These are phyloP conservation scores for Waltiozyma solani DNA, from an alignment of 1,139 yeast genomes.

Conservation along the genomic window DNA sequence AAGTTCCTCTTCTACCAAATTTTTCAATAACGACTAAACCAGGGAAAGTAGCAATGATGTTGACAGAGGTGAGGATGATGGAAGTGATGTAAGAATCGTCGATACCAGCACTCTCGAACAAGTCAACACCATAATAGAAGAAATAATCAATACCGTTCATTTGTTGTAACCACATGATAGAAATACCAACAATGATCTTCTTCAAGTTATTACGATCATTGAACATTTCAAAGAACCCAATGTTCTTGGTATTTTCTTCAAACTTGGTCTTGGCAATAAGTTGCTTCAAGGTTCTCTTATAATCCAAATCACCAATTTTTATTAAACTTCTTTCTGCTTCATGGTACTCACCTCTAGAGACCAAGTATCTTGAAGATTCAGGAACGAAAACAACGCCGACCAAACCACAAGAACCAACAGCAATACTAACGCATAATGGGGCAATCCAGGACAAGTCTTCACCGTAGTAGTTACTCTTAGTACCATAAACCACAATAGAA, in stretches of 20 bases:
- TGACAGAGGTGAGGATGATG: slow-evolving; percentile 41
- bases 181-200: slow-evolving; percentile 34
- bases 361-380: slow-evolving; percentile 35
- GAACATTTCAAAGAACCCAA: slow-evolving; percentile 28
- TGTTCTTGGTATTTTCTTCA: slow-evolving; percentile 35
- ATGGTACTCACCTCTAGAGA: slow-evolving; percentile 42
- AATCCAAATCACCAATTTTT: slow-evolving; percentile 34
- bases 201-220: slow-evolving; percentile 29
- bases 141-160: slow-evolving; percentile 39
- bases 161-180: slow-evolving; percentile 38
- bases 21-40: slow-evolving; percentile 36
- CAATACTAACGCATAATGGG: slow-evolving; percentile 29
- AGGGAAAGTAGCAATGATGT: slow-evolving; percentile 37
- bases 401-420: slow-evolving; percentile 24
- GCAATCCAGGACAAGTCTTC: slow-evolving; percentile 47
- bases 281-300: slow-evolving; percentile 50
- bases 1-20: slow-evolving; percentile 33
- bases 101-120: slow-evolving; percentile 34
- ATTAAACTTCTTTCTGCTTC: slow-evolving; percentile 36
- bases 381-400: slow-evolving; percentile 52
- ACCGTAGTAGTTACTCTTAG: slow-evolving; percentile 38
- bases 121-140: slow-evolving; percentile 35
- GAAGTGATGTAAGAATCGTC: slow-evolving; percentile 22
- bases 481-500: slow-evolving; percentile 52
- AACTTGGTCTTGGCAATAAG: slow-evolving; percentile 53